Evolutionary conservation across 2,329 filamentous ascomycete genomes (phyloP).

Genomic region (Hirsutella thompsonii): DNA sequence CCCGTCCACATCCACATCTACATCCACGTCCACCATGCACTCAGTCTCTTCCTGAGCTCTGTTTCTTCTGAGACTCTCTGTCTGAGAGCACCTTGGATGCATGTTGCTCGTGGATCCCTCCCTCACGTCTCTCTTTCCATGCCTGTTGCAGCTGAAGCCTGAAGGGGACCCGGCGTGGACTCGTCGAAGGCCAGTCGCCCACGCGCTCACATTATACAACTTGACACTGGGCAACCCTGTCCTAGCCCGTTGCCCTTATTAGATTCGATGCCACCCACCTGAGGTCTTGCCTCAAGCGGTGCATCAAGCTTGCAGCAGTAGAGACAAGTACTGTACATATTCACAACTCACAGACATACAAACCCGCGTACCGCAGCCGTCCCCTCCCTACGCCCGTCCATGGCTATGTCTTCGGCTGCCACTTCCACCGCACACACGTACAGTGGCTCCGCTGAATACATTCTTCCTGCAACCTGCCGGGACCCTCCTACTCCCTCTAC

Average conservation of each 20-base stretch:
- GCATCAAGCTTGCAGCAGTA: background rate
- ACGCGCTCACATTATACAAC: no score
- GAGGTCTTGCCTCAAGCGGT: background rate
- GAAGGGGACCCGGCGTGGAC: no score
- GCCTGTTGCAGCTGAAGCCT: background rate
- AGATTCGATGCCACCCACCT: constrained; percentile 8
- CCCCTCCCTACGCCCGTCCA: background rate
- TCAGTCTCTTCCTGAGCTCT: no score
- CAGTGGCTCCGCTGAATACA: no score
- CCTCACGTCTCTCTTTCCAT: background rate
- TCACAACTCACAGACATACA: background rate
- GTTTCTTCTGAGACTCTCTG: no score
- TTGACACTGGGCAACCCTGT: background rate
- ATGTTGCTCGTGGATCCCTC: constrained; percentile 1
- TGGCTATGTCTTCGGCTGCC: no score
- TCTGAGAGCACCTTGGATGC: no score
- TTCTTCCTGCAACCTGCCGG: no score
- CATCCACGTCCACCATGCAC: background rate
- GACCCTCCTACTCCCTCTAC: no score
- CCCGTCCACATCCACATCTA: background rate
- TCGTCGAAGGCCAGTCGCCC: background rate
- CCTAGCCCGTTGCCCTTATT: constrained; percentile 2
- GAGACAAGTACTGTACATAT: background rate
- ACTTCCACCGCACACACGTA: no score
- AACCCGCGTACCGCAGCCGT: background rate